Evolutionary conservation across 495 filamentous ascomycete genomes (phyloP).

Genomic region (Poronia punctata): DNA sequence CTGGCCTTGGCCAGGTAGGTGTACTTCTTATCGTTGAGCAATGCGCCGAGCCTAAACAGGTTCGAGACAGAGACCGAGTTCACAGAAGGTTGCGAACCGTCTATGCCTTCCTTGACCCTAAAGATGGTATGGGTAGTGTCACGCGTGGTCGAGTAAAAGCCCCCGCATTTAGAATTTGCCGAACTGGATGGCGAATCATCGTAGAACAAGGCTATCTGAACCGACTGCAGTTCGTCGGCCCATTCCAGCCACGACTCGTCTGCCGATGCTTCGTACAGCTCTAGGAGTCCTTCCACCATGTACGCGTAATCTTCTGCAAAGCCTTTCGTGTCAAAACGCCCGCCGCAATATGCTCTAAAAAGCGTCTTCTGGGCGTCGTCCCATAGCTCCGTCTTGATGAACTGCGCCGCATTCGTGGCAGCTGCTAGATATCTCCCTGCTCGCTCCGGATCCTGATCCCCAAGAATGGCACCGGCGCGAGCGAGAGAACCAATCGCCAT

Average conservation of each 20-base stretch:
- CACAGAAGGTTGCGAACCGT: conserved; percentile 78
- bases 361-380: conserved; percentile 55
- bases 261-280: conserved; percentile 83
- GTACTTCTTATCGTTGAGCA: conserved; percentile 64
- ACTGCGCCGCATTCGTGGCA: conserved; percentile 63
- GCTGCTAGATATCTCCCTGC: conserved; percentile 49
- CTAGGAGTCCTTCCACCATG: conserved; percentile 73
- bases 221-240: conserved; percentile 69
- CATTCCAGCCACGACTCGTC: conserved; percentile 73
- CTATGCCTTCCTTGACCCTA: conserved; percentile 88
- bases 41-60: conserved; percentile 64
- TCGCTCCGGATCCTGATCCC: conserved; percentile 50
- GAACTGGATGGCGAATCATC: conserved; percentile 31
- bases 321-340: conserved; percentile 59
- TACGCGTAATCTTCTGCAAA: conserved; percentile 97
- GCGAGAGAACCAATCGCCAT: conserved; percentile 80
- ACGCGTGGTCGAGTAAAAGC: conserved; percentile 80
- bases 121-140: conserved; percentile 68
- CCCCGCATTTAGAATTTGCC: conserved; percentile 42
- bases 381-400: conserved; percentile 75
- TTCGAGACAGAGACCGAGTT: conserved; percentile 83
- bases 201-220: conserved; percentile 62
- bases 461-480: conserved; percentile 61
- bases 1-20: conserved; percentile 62
- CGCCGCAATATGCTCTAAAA: conserved; percentile 71